phyloP scores from a whole-genome alignment of 257 asterid genomes.

The Penstemon barbatus region DNA sequence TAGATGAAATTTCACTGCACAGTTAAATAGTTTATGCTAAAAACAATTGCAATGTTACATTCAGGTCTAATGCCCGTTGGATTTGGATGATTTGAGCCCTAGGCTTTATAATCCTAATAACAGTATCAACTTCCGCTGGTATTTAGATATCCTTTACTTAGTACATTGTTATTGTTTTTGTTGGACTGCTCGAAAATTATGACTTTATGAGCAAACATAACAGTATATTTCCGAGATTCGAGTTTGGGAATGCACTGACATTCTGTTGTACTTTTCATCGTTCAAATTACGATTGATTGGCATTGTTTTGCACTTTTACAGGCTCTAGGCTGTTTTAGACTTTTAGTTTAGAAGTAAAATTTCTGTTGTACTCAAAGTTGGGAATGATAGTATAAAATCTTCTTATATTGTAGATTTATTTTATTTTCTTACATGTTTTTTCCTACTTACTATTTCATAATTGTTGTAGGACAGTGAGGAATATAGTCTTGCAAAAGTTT shows the following conservation, averaged over 20 bases:
- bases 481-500: slow-evolving; percentile 41
- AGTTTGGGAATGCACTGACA: too few relatives aligned
- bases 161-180: too few relatives aligned
- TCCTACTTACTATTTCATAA: slow-evolving; percentile 25
- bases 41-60: background rate
- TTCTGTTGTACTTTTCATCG: background rate
- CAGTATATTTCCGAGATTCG: too few relatives aligned
- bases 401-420: background rate
- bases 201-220: too few relatives aligned
- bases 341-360: background rate
- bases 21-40: too few relatives aligned
- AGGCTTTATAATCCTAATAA: too few relatives aligned
- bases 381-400: background rate
- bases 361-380: slow-evolving; percentile 10
- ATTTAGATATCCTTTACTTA: too few relatives aligned
- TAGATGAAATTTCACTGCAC: too few relatives aligned
- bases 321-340: background rate
- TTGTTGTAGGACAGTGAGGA: slow-evolving; percentile 45
- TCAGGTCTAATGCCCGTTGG: background rate
- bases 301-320: background rate
- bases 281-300: slow-evolving; percentile 12
- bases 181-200: too few relatives aligned
- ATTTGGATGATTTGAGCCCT: background rate
- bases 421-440: background rate
- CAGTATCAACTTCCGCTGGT: too few relatives aligned